These are phyloP conservation scores for Suillus decipiens DNA, from an alignment of 768 basidiomycete species.

Conservation along the genomic window DNA sequence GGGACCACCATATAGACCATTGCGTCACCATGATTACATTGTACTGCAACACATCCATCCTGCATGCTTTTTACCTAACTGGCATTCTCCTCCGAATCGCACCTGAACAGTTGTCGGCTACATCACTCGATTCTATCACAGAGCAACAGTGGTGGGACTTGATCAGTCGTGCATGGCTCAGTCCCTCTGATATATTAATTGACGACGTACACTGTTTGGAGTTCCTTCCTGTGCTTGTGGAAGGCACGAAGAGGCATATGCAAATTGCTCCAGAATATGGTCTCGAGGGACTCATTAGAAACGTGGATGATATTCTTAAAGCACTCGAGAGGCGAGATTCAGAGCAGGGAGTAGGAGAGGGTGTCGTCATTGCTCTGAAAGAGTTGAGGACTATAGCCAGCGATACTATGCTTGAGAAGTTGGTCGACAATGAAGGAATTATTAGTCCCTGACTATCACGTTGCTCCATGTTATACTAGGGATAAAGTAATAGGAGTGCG, in stretches of 20 bases:
- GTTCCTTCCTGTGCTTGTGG: not conserved
- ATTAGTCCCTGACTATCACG: not conserved
- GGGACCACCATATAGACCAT: not conserved
- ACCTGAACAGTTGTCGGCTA: not conserved
- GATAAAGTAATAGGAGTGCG: too few species aligned
- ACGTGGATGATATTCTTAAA: not conserved
- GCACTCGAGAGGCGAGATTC: not conserved
- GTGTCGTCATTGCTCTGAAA: not conserved
- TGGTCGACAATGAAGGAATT: not conserved
- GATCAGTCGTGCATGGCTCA: accelerated
- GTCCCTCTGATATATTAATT: accelerated
- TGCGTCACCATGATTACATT: not conserved
- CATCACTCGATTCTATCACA: not conserved
- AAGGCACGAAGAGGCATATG: not conserved
- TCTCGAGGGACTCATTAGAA: not conserved
- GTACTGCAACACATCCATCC: not conserved
- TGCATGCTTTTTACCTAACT: not conserved
- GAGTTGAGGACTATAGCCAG: not conserved
- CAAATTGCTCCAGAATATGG: not conserved
- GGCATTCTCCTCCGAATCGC: not conserved
- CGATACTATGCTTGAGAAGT: not conserved
- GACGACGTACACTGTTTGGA: not conserved
- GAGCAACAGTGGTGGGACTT: not conserved
- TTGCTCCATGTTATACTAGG: not conserved
- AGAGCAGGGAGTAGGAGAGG: not conserved